Evolutionary conservation across 768 basidiomycete species (phyloP).

Genomic region (Mrakia hoshinonis): DNA sequence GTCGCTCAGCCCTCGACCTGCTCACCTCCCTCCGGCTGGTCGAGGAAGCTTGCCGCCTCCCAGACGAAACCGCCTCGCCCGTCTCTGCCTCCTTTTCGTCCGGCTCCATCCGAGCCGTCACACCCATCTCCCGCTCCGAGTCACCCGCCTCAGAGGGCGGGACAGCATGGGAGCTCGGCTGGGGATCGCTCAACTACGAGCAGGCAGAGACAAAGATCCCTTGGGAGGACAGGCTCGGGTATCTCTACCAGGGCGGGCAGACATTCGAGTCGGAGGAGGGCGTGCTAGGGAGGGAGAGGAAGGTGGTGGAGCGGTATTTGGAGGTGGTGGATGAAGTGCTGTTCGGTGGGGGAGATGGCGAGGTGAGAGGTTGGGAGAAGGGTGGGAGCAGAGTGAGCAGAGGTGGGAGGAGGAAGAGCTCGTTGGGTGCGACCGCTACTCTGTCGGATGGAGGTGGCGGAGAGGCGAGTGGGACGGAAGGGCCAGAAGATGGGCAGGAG

Average conservation of each 20-base stretch:
- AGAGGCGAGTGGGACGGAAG: not conserved
- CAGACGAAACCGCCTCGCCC: slow-evolving; percentile 35
- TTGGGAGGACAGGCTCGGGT: slow-evolving; percentile 17
- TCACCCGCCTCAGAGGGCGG: not conserved
- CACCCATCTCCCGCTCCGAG: not conserved
- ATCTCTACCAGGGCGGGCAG: not conserved
- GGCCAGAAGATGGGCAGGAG: slow-evolving; percentile 9
- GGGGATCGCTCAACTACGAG: not conserved
- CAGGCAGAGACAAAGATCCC: not conserved
- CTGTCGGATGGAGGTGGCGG: slow-evolving; percentile 47
- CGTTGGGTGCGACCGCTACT: slow-evolving; percentile 44
- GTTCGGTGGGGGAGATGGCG: slow-evolving; percentile 56
- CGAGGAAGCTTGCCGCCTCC: slow-evolving; percentile 68
- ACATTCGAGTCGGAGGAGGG: slow-evolving; percentile 26
- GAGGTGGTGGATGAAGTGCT: slow-evolving; percentile 72
- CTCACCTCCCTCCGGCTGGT: slow-evolving; percentile 67
- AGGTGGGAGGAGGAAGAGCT: slow-evolving; percentile 40
- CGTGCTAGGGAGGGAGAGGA: slow-evolving; percentile 53
- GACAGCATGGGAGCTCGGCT: not conserved
- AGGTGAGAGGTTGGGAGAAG: slow-evolving; percentile 41
- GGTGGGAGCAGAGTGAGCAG: slow-evolving; percentile 45
- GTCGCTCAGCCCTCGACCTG: slow-evolving; percentile 73
- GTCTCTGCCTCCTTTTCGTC: not conserved
- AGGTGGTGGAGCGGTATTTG: slow-evolving; percentile 54
- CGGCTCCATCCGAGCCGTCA: too few species aligned